These are phyloP conservation scores for Silene latifolia DNA, from an alignment of 148 eudicot species.

Conservation along the genomic window DNA sequence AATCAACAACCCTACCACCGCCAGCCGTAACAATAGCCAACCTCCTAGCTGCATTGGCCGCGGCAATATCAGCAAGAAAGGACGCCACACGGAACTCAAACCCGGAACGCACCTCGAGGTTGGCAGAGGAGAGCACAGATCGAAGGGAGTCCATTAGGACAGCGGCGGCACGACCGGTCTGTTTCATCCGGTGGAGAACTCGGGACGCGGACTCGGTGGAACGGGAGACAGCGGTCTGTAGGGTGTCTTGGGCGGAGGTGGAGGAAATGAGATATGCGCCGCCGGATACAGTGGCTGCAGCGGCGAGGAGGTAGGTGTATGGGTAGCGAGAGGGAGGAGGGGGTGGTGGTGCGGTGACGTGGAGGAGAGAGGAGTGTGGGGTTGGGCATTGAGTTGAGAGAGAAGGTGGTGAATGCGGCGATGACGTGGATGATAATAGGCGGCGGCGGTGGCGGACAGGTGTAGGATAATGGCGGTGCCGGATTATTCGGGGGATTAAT, in stretches of 20 bases:
- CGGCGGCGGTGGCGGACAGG: neutral
- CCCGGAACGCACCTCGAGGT: constrained; percentile 74
- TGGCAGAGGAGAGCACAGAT: constrained; percentile 75
- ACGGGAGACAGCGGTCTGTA: constrained; percentile 36
- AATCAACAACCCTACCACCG: constrained; percentile 80
- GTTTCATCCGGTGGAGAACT: constrained; percentile 47
- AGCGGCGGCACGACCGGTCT: constrained; percentile 71
- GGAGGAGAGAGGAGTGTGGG: neutral
- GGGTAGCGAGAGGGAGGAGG: constrained; percentile 1
- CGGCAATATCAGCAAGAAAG: constrained; percentile 85
- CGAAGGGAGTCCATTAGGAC: constrained; percentile 72
- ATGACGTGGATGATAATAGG: neutral
- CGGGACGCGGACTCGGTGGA: constrained; percentile 40
- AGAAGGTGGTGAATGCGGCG: neutral
- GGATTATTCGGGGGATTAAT: constrained; percentile 4
- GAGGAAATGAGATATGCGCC: constrained; percentile 26
- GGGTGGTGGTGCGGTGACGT: neutral
- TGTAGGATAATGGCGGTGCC: neutral
- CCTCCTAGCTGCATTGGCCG: constrained; percentile 71
- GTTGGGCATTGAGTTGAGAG: neutral
- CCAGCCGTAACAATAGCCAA: constrained; percentile 85
- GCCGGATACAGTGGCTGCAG: constrained; percentile 32
- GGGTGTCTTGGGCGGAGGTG: constrained; percentile 8
- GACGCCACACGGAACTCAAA: constrained; percentile 93
- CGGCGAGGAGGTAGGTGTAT: constrained; percentile 14